Percentiles rank a stretch among this genome's conserved stretches.
These are phyloP conservation scores for Kurtzmaniella quercitrusa DNA, from an alignment of 1,139 yeast genomes.

Conservation along the genomic window DNA sequence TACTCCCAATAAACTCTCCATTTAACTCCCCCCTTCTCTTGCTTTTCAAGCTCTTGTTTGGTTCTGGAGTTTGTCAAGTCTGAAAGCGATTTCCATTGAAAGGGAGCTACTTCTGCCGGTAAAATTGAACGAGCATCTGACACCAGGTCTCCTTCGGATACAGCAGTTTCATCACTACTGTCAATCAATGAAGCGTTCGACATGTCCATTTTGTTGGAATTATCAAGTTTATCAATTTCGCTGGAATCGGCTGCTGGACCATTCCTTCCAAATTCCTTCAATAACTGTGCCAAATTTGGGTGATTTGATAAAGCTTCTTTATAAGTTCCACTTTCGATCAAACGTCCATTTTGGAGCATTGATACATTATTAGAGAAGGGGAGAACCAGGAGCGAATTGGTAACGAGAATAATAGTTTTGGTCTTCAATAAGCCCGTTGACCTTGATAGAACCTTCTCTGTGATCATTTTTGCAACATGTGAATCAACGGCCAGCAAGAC, in stretches of 20 bases:
- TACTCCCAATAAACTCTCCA: slow-evolving; percentile 21
- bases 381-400: slow-evolving; percentile 23
- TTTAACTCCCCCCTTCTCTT: slow-evolving; percentile 26
- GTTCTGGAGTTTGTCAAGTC: slow-evolving; percentile 4
- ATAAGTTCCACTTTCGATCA: slow-evolving; percentile 16
- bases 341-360: slow-evolving; percentile 17
- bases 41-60: slow-evolving; percentile 14
- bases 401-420: slow-evolving; percentile 22
- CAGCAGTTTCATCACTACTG: background rate
- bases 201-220: slow-evolving; percentile 1
- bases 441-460: slow-evolving; percentile 27
- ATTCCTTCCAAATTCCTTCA: slow-evolving; percentile 20
- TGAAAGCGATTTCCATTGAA: slow-evolving; percentile 3
- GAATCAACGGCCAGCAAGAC: slow-evolving; percentile 87
- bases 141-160: background rate
- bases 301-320: slow-evolving; percentile 12
- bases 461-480: slow-evolving; percentile 79
- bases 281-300: slow-evolving; percentile 23
- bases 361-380: slow-evolving; percentile 17
- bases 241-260: background rate
- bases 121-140: slow-evolving; percentile 1
- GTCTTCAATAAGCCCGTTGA: slow-evolving; percentile 16
- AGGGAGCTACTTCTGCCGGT: slow-evolving; percentile 5
- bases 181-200: background rate
- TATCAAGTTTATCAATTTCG: slow-evolving; percentile 2